Base-by-base conservation (phyloP, 2,329 filamentous ascomycete species). In the Myriosclerotinia curreyana region DNA sequence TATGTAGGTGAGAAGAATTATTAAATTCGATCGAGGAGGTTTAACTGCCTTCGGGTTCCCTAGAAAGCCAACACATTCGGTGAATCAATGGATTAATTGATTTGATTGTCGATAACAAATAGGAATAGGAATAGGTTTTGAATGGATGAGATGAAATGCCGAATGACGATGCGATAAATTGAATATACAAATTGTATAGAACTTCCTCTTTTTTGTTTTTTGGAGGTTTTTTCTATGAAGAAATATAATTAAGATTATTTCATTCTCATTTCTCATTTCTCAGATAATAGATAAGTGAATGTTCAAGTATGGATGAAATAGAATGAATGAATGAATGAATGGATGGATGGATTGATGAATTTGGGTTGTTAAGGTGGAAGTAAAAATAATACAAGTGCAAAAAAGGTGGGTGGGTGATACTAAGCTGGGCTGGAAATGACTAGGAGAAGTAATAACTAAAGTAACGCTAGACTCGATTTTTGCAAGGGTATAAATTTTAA, bases 31-130 rank as follows among this genome's bases (percentile, higher is more conserved):
- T 67, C 60, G 61, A 50, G 46, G 56, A n/a, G n/a, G n/a, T n/a
- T 46, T 42, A 40, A 67, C 48, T 65, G 65, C 40, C 31, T 40
- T 56, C 5, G 12, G 62, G 59, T 51, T 46, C 62, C 55, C 61
- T 62, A 36, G 59, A 63, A 34, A 66, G 50, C 55, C 60, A 69
- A 17, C 51, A 63, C 64, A 65, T 65, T 48, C 64, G 60, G 38
- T 34, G 60, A 58, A 46, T 59, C 42, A 59, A 49, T 36, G 12
- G 36, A 20, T 20, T 22, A n/a, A 48, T 22, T 25, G 44, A 25
- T 12, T 48, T 48, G n/a, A 11, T 48, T n/a, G 9, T n/a, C n/a
- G n/a, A 48, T 25, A 22, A n/a, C n/a, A n/a, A n/a, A n/a, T n/a
- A n/a, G n/a, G 3, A n/a, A 22, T 25, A 25, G 34, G 12, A 2